Evolutionary conservation across 352 stramenopile species (phyloP), one percentile per base, ranked within the genome.

Genomic region (Globisporangium acanthophoron): DNA sequence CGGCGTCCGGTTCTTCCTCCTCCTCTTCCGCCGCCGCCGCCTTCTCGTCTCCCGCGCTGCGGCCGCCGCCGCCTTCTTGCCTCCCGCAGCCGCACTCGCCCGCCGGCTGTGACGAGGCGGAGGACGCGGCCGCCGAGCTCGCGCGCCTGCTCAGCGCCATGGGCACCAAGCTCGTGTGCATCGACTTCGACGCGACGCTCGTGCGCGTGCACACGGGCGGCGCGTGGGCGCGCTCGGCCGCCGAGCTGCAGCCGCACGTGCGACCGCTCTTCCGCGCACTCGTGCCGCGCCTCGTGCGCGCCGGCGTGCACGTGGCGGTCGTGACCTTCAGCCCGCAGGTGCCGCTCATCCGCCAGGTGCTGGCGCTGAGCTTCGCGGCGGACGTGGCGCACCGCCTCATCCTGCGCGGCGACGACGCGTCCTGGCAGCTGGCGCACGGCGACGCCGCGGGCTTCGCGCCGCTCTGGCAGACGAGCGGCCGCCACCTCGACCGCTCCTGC

Each of bases 151-250:
- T 93, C 37, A 55, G 65, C 9, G 67, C 66, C 11, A 65, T 61
- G 1, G 74, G 78, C 29, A 68, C 69, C 16, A 86, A 78, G 40
- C 76, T 94, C 51, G 78, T 94, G 33, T 92, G 81, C 54, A 88
- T 94, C 61, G 85, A 94, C 67, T 91, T 94, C 58, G 85, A 94
- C 56, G 74, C 82, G 48, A 94, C 85, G 37, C 86, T 94, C 55
- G 75, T 94, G 52, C 61, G 62, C 52, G 70, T 94, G 20, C 85
- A 94, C 70, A 94, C 85, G 9, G 73, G 78, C 48, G 85, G 82
- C 44, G 46, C 64, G 8, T 94, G 84, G 84, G 46, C 63, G 8
- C 53, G 43, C 2, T 76, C 79, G 9, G 69, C 78, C 15, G 41
- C 53, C 1, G 80, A 71, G 16, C 65, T 94, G 24, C 62, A 59